Evolutionary conservation across 257 asterid species (phyloP).

Genomic region (Capsicum pubescens): DNA sequence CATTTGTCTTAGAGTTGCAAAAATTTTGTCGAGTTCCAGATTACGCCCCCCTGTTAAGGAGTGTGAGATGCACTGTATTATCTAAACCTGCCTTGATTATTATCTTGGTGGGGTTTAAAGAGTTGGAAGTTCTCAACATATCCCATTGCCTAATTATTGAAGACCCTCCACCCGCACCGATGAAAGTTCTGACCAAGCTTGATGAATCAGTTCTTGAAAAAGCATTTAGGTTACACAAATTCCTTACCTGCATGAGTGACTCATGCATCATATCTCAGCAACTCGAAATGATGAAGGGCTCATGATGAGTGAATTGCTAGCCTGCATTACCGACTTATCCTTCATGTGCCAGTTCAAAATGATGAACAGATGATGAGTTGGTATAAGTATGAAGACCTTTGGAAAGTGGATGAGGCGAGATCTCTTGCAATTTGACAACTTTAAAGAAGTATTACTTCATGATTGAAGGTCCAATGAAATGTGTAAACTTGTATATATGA

Average conservation of each 20-base stretch:
- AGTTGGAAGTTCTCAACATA: slow-evolving; percentile 74
- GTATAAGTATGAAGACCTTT: slow-evolving; percentile 65
- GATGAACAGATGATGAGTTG: slow-evolving; percentile 78
- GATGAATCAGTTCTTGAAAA: slow-evolving; percentile 53
- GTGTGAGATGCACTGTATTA: slow-evolving; percentile 66
- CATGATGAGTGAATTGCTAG: slow-evolving; percentile 46
- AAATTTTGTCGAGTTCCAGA: slow-evolving; percentile 62
- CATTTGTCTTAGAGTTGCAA: slow-evolving; percentile 64
- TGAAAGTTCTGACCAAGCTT: slow-evolving; percentile 42
- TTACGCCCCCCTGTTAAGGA: slow-evolving; percentile 2
- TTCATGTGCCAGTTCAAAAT: slow-evolving; percentile 59
- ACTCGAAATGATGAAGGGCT: slow-evolving; percentile 72
- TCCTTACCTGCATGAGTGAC: slow-evolving; percentile 61
- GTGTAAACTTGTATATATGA: no score
- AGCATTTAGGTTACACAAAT: slow-evolving; percentile 50
- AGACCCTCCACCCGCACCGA: slow-evolving; percentile 44
- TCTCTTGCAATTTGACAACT: slow-evolving; percentile 62
- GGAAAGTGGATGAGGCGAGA: slow-evolving; percentile 55
- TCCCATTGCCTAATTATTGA: slow-evolving; percentile 71
- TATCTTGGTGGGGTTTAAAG: slow-evolving; percentile 56
- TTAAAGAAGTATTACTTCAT: neutral
- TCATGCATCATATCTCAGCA: slow-evolving; percentile 71
- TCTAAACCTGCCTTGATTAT: slow-evolving; percentile 54
- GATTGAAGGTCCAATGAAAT: neutral
- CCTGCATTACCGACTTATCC: slow-evolving; percentile 65